A percentile compares a stretch with the other conserved stretches of the same genome.
Evolutionary conservation across 1,139 yeast genomes (phyloP).

Genomic region (Suhomyces taliae): DNA sequence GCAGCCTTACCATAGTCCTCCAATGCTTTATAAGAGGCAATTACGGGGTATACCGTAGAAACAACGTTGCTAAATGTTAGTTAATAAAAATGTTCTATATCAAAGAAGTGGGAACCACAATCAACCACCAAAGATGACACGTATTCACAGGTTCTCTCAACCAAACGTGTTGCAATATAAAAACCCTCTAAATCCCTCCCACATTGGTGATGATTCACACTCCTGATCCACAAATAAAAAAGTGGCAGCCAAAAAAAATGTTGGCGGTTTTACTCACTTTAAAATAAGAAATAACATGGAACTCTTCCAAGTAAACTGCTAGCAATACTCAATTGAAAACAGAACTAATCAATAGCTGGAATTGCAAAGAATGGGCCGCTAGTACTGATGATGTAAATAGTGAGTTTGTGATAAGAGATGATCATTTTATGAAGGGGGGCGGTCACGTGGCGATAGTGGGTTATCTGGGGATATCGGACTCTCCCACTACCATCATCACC

Average conservation of each 20-base stretch:
- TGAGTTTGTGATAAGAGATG: background rate
- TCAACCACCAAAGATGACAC: too few species aligned
- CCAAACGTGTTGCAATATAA: too few species aligned
- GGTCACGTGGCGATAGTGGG: background rate
- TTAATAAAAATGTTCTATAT: background rate
- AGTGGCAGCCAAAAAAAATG: too few species aligned
- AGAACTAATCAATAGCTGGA: too few species aligned
- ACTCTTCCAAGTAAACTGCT: background rate
- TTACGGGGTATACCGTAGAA: constrained; percentile 51
- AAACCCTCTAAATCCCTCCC: too few species aligned
- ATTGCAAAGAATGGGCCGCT: background rate
- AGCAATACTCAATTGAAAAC: background rate
- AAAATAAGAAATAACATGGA: background rate
- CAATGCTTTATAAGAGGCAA: constrained; percentile 54
- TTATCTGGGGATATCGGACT: background rate
- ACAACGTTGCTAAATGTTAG: constrained; percentile 31
- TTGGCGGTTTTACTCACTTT: background rate
- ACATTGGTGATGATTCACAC: too few species aligned
- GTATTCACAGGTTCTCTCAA: too few species aligned
- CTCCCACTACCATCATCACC: background rate
- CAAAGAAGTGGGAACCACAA: too few species aligned
- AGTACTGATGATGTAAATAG: background rate
- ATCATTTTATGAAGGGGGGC: background rate
- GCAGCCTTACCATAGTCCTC: constrained; percentile 34
- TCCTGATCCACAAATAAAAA: too few species aligned